phyloP scores from a whole-genome alignment of 139 green algal species.

The Medakamo hakoo region DNA sequence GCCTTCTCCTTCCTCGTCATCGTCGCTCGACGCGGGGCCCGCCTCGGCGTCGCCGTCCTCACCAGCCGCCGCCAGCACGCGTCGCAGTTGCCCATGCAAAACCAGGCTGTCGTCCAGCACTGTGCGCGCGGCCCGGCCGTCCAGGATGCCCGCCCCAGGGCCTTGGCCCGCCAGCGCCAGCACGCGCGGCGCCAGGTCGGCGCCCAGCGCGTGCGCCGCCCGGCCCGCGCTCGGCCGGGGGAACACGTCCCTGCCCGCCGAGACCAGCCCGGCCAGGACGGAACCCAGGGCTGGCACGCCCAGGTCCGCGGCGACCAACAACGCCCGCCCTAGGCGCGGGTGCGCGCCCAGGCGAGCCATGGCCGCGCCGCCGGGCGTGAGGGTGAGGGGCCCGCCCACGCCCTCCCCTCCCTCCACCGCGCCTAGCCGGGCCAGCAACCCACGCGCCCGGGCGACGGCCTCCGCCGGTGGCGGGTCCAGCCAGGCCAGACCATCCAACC shows the following conservation, averaged over 20 bases:
- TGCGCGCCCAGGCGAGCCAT: constrained; percentile 20
- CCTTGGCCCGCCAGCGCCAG: constrained; percentile 11
- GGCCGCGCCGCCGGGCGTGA: constrained; percentile 4
- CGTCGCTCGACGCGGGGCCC: not conserved
- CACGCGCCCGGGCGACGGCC: constrained; percentile 9
- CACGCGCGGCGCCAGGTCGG: constrained; percentile 8
- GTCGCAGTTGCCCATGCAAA: too few relatives aligned
- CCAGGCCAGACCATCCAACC: constrained; percentile 21
- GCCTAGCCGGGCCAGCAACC: constrained; percentile 31
- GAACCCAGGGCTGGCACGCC: constrained; percentile 11
- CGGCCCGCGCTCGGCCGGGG: too few relatives aligned
- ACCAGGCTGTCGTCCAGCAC: constrained; percentile 12
- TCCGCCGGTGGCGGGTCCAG: constrained; percentile 29
- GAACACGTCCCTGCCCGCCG: too few relatives aligned
- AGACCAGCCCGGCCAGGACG: constrained; percentile 24
- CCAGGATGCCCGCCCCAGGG: not conserved
- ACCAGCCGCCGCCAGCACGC: not conserved
- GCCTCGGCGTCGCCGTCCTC: not conserved
- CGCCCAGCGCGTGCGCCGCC: constrained; percentile 1
- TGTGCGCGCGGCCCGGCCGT: constrained; percentile 5
- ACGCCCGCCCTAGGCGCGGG: constrained; percentile 24
- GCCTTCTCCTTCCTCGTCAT: not conserved
- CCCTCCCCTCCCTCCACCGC: constrained; percentile 17
- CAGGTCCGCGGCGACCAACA: constrained; percentile 14
- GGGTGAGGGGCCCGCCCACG: not conserved